Conservation (phyloP, 176 grass and related monocot genomes). For the Dendrocalamus sinicus region DNA sequence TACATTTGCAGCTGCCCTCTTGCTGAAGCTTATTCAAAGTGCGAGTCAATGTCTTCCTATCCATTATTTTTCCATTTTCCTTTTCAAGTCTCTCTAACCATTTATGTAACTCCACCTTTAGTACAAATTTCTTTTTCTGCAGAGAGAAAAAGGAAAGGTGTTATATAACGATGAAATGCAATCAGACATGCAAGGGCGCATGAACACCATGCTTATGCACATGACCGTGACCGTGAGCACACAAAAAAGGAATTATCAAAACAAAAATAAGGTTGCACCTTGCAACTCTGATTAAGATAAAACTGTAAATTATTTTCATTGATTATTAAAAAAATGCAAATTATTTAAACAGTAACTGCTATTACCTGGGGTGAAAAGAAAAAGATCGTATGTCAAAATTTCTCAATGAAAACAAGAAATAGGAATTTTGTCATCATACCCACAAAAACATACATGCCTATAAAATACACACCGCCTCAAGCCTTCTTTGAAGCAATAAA, state of each 20-base stretch:
- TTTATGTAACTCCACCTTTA: constrained; percentile 82
- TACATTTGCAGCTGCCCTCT: constrained; percentile 77
- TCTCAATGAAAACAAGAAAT: neutral
- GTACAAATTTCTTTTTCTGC: constrained; percentile 85
- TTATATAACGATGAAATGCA: constrained; percentile 31
- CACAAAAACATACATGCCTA: neutral
- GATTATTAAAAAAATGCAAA: neutral
- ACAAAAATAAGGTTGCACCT: neutral
- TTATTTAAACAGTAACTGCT: neutral
- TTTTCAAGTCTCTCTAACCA: constrained; percentile 81
- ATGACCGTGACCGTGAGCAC: constrained; percentile 13
- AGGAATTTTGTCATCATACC: neutral
- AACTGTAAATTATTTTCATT: neutral
- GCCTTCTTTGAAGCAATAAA: neutral
- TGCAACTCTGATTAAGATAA: neutral
- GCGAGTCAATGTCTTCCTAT: constrained; percentile 78
- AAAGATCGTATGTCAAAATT: neutral
- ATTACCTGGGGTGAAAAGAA: neutral
- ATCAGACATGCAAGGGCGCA: neutral
- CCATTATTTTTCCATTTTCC: constrained; percentile 76
- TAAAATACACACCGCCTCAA: neutral
- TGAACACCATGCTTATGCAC: neutral
- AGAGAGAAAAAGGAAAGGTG: constrained; percentile 18
- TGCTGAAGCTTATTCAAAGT: constrained; percentile 90
- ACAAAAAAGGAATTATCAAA: neutral